These are phyloP conservation scores for Lenzites betulinus DNA, from an alignment of 768 basidiomycete species.

Conservation along the genomic window DNA sequence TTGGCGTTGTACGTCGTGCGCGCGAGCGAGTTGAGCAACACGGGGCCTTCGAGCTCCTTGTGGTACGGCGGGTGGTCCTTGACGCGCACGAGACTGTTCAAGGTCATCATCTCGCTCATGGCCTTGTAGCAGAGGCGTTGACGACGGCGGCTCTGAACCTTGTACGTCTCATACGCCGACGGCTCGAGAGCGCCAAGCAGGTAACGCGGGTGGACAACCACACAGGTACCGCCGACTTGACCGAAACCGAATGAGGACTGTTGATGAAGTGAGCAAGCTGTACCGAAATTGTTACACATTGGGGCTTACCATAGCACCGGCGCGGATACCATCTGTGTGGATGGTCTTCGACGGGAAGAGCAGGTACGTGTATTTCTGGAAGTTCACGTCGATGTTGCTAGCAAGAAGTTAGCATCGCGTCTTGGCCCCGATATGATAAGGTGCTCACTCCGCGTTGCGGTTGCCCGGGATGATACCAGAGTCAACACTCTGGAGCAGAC, in stretches of 20 bases:
- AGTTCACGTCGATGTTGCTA: constrained; percentile 91
- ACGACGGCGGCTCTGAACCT: constrained; percentile 63
- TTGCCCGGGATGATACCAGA: constrained; percentile 93
- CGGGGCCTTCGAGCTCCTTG: constrained; percentile 80
- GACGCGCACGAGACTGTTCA: constrained; percentile 90
- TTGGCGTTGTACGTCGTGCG: constrained; percentile 81
- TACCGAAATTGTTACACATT: neutral
- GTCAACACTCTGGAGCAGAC: constrained; percentile 81
- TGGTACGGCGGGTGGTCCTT: constrained; percentile 92
- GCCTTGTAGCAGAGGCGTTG: constrained; percentile 78
- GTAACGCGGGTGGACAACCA: constrained; percentile 89
- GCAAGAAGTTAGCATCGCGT: neutral
- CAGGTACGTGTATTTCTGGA: constrained; percentile 85
- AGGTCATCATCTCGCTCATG: constrained; percentile 96
- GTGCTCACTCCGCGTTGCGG: constrained; percentile 93
- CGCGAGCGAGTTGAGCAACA: constrained; percentile 91
- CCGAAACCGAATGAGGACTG: constrained; percentile 97
- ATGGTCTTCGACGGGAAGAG: constrained; percentile 98
- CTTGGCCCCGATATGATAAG: too few species aligned
- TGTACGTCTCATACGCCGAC: constrained; percentile 77
- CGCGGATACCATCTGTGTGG: constrained; percentile 88
- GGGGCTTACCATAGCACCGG: constrained; percentile 75
- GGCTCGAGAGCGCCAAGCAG: constrained; percentile 84
- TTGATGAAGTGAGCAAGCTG: constrained; percentile 13
- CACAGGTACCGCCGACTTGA: constrained; percentile 93